Evolutionary conservation across 805 yeast genomes (phyloP).

Genomic region (Candida palmyrensis): DNA sequence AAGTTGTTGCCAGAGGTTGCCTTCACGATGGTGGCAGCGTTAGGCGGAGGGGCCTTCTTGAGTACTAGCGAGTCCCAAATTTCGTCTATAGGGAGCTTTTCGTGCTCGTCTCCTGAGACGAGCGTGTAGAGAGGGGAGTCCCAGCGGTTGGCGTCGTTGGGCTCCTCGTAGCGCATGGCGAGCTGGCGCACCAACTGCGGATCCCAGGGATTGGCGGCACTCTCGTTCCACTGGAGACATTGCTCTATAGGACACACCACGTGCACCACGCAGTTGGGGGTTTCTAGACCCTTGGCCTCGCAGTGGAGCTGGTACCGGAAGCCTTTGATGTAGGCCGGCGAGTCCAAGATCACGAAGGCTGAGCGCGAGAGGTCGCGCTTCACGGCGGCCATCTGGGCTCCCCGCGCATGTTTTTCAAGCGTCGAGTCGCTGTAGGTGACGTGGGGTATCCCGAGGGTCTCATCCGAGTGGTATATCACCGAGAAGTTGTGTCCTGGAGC

Average conservation of each 20-base stretch:
- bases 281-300: constrained; percentile 80
- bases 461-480: constrained; percentile 73
- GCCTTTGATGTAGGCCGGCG: constrained; percentile 88
- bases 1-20: constrained; percentile 76
- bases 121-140: constrained; percentile 85
- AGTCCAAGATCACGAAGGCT: constrained; percentile 78
- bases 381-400: constrained; percentile 83
- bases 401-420: constrained; percentile 77
- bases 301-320: constrained; percentile 91
- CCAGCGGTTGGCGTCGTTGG: constrained; percentile 83
- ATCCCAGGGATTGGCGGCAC: constrained; percentile 50
- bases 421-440: constrained; percentile 64
- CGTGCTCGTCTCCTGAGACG: constrained; percentile 45
- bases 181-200: constrained; percentile 59
- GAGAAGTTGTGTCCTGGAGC: constrained; percentile 52
- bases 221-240: constrained; percentile 59
- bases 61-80: constrained; percentile 61
- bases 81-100: constrained; percentile 55
- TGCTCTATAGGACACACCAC: constrained; percentile 62
- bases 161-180: constrained; percentile 88
- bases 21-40: constrained; percentile 77
- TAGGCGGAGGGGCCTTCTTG: constrained; percentile 66
- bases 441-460: constrained; percentile 66
- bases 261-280: constrained; percentile 80
- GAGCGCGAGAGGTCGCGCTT: constrained; percentile 68